Conservation (phyloP, 2,329 filamentous ascomycete genomes). For the Aspergillus calidoustus region DNA sequence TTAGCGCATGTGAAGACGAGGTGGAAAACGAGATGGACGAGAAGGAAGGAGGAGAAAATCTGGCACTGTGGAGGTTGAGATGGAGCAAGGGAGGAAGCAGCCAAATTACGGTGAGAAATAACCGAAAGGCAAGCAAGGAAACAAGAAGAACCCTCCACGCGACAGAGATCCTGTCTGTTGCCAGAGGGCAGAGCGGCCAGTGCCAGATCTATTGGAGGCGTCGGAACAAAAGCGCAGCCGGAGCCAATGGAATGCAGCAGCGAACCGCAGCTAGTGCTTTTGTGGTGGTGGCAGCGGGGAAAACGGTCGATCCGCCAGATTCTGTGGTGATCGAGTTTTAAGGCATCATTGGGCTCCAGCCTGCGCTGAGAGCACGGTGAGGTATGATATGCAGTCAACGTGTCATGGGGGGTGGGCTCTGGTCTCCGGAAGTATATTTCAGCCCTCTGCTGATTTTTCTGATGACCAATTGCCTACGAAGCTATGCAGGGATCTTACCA, state of each 20-base stretch:
- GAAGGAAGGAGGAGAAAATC: constrained; percentile 7
- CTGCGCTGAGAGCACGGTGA: background rate
- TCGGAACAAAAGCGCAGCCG: constrained; percentile 15
- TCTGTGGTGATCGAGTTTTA: constrained; percentile 3
- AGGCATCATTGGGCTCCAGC: constrained; percentile 18
- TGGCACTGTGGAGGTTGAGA: background rate
- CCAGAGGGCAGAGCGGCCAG: background rate
- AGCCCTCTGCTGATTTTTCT: background rate
- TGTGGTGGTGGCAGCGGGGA: constrained; percentile 28
- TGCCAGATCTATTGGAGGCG: constrained; percentile 11
- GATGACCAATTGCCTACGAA: background rate
- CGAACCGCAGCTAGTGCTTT: constrained; percentile 17
- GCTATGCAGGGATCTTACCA: background rate
- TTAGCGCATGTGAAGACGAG: constrained; percentile 1
- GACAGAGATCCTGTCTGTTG: constrained; percentile 13
- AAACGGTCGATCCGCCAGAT: constrained; percentile 20
- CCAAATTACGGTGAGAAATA: constrained; percentile 17
- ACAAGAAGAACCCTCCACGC: constrained; percentile 20
- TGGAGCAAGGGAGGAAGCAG: constrained; percentile 6
- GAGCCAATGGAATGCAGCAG: constrained; percentile 23
- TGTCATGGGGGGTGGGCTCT: constrained; percentile 18
- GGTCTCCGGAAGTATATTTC: background rate
- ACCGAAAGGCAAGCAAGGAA: constrained; percentile 23
- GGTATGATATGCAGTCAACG: constrained; percentile 20
- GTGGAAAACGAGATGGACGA: background rate